phyloP scores from a whole-genome alignment of 192 early-diverging fungal species.

The Radiomyces spectabilis region DNA sequence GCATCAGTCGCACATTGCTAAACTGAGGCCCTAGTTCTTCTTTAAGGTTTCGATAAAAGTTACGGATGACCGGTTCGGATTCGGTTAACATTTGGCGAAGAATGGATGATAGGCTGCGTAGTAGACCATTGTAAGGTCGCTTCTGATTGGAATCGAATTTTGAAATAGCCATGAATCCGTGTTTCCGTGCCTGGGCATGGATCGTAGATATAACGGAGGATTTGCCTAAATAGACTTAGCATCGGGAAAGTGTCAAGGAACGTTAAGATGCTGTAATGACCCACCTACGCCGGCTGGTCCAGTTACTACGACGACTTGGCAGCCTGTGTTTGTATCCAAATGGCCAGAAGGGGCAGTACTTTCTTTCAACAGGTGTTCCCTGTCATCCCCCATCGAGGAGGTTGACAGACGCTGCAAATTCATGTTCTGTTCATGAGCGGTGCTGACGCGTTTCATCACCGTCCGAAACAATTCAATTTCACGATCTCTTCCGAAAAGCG shows the following conservation, averaged over 20 bases:
- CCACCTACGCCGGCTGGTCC: conserved; percentile 17
- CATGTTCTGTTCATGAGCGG: background rate
- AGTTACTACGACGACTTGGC: conserved; percentile 6
- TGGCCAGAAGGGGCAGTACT: too few relatives aligned
- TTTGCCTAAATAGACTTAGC: background rate
- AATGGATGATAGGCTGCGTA: conserved; percentile 12
- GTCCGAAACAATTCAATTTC: conserved; percentile 6
- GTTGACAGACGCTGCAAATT: background rate
- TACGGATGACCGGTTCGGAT: conserved; percentile 5
- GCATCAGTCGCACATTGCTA: conserved; percentile 10
- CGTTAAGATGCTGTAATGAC: background rate
- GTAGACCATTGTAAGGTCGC: conserved; percentile 12
- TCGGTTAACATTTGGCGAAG: conserved; percentile 15
- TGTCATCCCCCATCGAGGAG: background rate
- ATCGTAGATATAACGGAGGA: conserved; percentile 10
- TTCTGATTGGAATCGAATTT: conserved; percentile 19
- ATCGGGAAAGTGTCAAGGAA: background rate
- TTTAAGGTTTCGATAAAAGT: conserved; percentile 12
- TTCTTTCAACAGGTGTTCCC: too few relatives aligned
- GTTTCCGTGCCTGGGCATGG: conserved; percentile 9
- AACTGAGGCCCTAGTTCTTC: conserved; percentile 18
- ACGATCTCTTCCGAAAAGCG: conserved; percentile 5
- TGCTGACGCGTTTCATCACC: background rate
- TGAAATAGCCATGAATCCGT: conserved; percentile 15
- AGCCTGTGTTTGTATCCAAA: background rate